Conservation (phyloP, 352 stramenopile genomes). For the Phytophthora pluvialis region DNA sequence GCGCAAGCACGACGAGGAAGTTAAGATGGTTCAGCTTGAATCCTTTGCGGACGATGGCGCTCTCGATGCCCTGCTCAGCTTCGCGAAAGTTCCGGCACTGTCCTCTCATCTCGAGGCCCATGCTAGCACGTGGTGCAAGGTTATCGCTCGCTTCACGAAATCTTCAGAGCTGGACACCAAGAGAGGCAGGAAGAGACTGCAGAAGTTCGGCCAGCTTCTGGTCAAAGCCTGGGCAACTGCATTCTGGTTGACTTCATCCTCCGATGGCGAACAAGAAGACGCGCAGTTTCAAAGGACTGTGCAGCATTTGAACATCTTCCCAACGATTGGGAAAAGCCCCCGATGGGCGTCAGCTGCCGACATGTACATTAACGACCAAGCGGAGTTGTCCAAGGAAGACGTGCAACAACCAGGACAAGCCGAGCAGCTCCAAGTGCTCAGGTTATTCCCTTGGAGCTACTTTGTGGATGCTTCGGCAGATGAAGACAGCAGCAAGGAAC, state of each 20-base stretch:
- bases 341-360: constrained; percentile 35
- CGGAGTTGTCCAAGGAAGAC: constrained; percentile 42
- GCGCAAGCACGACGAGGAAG: constrained; percentile 6
- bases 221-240: constrained; percentile 36
- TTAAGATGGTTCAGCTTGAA: constrained; percentile 45
- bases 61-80: constrained; percentile 43
- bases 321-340: constrained; percentile 25
- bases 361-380: constrained; percentile 77
- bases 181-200: constrained; percentile 35
- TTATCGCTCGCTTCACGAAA: constrained; percentile 19
- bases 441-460: constrained; percentile 59
- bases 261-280: constrained; percentile 14
- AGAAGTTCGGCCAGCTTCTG: constrained; percentile 35
- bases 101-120: constrained; percentile 33
- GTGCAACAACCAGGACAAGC: constrained; percentile 24
- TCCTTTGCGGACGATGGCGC: constrained; percentile 15
- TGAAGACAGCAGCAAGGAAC: constrained; percentile 19
- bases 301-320: constrained; percentile 44
- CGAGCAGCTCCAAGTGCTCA: constrained; percentile 46
- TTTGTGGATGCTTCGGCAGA: constrained; percentile 36
- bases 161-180: constrained; percentile 22
- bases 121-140: constrained; percentile 45
- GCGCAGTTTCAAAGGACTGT: constrained; percentile 29
- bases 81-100: constrained; percentile 42
- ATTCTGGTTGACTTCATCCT: constrained; percentile 13